phyloP scores from a whole-genome alignment of 2,329 filamentous ascomycete genomes.

The Epichloe bromicola region DNA sequence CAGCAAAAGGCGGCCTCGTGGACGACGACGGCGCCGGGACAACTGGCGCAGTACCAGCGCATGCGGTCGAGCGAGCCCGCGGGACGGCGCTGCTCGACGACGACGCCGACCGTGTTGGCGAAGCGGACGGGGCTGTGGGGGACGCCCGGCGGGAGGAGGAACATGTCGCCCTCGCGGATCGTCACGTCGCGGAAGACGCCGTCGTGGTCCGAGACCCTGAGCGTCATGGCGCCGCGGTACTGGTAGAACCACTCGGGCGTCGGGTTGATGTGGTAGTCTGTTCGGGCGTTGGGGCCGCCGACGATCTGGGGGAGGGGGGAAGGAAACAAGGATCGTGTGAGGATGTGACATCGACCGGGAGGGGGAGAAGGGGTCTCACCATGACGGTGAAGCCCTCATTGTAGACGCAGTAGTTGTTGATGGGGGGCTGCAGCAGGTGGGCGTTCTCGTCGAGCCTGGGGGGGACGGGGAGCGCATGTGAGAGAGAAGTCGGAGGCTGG shows the following conservation, averaged over 20 bases:
- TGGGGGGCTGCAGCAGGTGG: slow-evolving; percentile 81
- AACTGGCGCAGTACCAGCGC: slow-evolving; percentile 78
- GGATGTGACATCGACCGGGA: not conserved
- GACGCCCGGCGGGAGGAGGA: slow-evolving; percentile 84
- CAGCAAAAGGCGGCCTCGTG: slow-evolving; percentile 83
- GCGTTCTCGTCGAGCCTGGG: slow-evolving; percentile 79
- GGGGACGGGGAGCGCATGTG: not conserved
- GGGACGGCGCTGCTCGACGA: slow-evolving; percentile 75
- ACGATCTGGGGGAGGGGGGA: slow-evolving; percentile 62
- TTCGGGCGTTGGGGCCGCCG: slow-evolving; percentile 87
- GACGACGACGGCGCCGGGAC: slow-evolving; percentile 47
- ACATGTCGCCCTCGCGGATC: slow-evolving; percentile 89
- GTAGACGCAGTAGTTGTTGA: slow-evolving; percentile 98
- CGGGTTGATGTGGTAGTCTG: slow-evolving; percentile 96
- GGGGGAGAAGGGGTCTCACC: slow-evolving; percentile 27
- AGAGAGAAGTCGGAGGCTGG: not conserved
- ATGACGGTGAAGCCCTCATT: slow-evolving; percentile 73
- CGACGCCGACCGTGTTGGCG: slow-evolving; percentile 83
- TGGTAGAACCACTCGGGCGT: slow-evolving; percentile 99
- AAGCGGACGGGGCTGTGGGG: slow-evolving; percentile 94
- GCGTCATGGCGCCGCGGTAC: slow-evolving; percentile 81
- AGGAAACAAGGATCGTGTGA: no score
- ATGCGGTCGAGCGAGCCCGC: slow-evolving; percentile 59
- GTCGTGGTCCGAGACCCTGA: slow-evolving; percentile 71
- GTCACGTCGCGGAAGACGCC: slow-evolving; percentile 64